These are phyloP conservation scores for Neurospora crassa DNA, from an alignment of 2,329 filamentous ascomycete genomes.

Conservation along the genomic window DNA sequence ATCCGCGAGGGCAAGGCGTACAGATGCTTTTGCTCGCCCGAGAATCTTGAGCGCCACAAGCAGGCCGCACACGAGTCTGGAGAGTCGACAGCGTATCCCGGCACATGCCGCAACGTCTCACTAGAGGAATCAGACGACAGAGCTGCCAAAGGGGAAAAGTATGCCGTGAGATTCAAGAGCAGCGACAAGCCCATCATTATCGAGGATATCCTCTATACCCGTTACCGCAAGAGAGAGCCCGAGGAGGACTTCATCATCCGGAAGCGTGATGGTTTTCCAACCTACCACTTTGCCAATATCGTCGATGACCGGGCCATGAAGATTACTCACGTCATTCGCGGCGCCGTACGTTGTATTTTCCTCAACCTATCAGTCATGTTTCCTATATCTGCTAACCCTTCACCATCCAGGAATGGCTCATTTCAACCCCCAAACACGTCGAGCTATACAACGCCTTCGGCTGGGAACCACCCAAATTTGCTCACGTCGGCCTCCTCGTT, in stretches of 20 bases:
- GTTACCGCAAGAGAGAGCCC: slow-evolving; percentile 43
- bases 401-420: slow-evolving; percentile 70
- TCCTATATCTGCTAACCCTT: background rate
- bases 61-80: slow-evolving; percentile 47
- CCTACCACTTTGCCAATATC: slow-evolving; percentile 95
- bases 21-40: slow-evolving; percentile 79
- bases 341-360: slow-evolving; percentile 34
- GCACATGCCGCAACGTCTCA: slow-evolving; percentile 62
- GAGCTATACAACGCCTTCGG: slow-evolving; percentile 67
- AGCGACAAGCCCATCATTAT: slow-evolving; percentile 54
- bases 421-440: slow-evolving; percentile 71
- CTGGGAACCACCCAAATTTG: slow-evolving; percentile 65
- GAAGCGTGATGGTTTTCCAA: slow-evolving; percentile 86
- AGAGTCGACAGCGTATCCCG: slow-evolving; percentile 37
- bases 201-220: slow-evolving; percentile 71
- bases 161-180: slow-evolving; percentile 69
- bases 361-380: background rate
- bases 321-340: slow-evolving; percentile 91
- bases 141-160: slow-evolving; percentile 56
- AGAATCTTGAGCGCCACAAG: slow-evolving; percentile 60
- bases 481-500: slow-evolving; percentile 69
- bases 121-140: slow-evolving; percentile 59
- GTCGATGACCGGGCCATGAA: slow-evolving; percentile 93
- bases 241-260: slow-evolving; percentile 81
- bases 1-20: slow-evolving; percentile 69